Percentiles rank a stretch among this genome's conserved stretches.
phyloP scores from a whole-genome alignment of 2,329 filamentous ascomycete genomes.

The Scytalidium sp. region DNA sequence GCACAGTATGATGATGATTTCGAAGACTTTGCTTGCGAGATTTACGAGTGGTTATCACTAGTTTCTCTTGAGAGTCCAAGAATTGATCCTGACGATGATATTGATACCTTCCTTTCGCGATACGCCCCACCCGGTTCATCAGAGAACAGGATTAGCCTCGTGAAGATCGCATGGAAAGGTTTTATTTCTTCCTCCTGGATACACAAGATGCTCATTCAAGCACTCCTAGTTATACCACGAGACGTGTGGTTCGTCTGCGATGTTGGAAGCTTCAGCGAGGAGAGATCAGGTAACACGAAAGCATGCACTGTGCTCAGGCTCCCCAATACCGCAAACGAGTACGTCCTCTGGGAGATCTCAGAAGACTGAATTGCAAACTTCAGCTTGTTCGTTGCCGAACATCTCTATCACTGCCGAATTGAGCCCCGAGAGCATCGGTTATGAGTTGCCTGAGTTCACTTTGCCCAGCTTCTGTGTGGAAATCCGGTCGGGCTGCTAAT shows the following conservation, averaged over 20 bases:
- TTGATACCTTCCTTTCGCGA: constrained; percentile 68
- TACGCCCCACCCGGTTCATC: constrained; percentile 53
- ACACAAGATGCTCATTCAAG: constrained; percentile 41
- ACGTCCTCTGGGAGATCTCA: constrained; percentile 56
- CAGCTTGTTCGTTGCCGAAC: constrained; percentile 61
- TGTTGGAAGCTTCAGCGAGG: constrained; percentile 48
- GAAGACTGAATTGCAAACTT: constrained; percentile 19
- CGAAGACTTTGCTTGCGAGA: constrained; percentile 59
- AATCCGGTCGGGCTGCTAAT: constrained; percentile 78
- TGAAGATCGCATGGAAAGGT: constrained; percentile 56
- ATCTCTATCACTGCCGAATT: constrained; percentile 63
- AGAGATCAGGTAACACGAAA: constrained; percentile 38
- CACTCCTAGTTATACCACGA: constrained; percentile 43
- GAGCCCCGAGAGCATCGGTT: constrained; percentile 71
- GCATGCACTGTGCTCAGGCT: constrained; percentile 55
- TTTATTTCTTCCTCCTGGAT: constrained; percentile 54
- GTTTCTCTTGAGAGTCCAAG: constrained; percentile 64
- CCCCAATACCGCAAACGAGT: constrained; percentile 47
- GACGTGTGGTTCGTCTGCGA: constrained; percentile 54
- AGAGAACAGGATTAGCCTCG: constrained; percentile 30
- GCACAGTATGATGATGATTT: constrained; percentile 45
- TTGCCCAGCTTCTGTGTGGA: constrained; percentile 78
- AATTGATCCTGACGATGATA: constrained; percentile 49
- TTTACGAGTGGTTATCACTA: constrained; percentile 77
- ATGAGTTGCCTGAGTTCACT: constrained; percentile 74